phyloP scores from a whole-genome alignment of 257 asterid species.

The Coffea canephora region DNA sequence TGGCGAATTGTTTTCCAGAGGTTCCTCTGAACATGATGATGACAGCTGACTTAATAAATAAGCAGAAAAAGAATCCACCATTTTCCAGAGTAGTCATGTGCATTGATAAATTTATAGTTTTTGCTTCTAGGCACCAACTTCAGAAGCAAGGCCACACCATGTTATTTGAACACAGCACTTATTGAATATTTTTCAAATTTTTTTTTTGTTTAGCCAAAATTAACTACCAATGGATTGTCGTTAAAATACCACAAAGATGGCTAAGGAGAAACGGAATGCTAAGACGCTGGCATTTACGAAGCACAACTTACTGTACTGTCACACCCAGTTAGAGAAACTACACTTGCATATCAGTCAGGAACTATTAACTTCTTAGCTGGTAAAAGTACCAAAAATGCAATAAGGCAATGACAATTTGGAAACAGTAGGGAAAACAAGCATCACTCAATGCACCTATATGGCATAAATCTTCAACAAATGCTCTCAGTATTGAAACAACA shows the following conservation, averaged over 20 bases:
- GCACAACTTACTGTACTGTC: neutral
- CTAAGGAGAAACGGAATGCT: neutral
- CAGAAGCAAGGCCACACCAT: slow-evolving; percentile 5
- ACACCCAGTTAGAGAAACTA: neutral
- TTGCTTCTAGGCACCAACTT: neutral
- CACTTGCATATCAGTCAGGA: neutral
- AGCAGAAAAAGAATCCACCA: neutral
- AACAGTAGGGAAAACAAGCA: neutral
- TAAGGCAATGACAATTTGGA: neutral
- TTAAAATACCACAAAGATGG: neutral
- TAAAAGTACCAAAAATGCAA: neutral
- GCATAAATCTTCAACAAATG: neutral
- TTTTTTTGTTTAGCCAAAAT: neutral
- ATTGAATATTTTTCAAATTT: slow-evolving; percentile 4
- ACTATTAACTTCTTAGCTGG: neutral
- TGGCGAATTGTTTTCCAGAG: neutral
- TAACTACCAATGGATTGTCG: neutral
- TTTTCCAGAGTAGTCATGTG: neutral
- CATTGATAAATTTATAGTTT: neutral
- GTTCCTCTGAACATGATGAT: neutral
- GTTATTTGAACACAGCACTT: neutral
- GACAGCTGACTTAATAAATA: neutral
- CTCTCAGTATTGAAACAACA: neutral
- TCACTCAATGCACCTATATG: neutral
- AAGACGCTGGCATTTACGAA: neutral